These are phyloP conservation scores for Phaffia tasmanica DNA, from an alignment of 768 basidiomycete genomes.

Conservation along the genomic window DNA sequence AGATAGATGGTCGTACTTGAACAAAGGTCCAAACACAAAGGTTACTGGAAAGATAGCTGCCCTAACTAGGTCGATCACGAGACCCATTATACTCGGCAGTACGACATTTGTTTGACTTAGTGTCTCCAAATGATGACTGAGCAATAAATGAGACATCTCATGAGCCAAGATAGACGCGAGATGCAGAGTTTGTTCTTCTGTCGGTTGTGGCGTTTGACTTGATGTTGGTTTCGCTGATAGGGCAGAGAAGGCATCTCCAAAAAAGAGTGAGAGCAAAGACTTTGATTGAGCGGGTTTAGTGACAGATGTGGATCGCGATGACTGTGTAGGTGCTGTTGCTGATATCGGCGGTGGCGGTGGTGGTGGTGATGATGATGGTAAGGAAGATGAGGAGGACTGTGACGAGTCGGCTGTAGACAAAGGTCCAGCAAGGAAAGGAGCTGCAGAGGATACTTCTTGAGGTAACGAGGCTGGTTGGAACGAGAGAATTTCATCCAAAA, in stretches of 20 bases:
- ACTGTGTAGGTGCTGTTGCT: constrained; percentile 10
- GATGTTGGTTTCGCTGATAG: neutral
- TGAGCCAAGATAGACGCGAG: constrained; percentile 86
- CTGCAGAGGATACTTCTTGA: neutral
- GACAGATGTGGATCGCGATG: constrained; percentile 10
- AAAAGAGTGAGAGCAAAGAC: neutral
- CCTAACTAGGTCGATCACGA: constrained; percentile 62
- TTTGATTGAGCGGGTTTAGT: neutral
- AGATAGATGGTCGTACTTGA: neutral
- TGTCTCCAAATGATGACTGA: constrained; percentile 84
- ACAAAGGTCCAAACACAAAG: constrained; percentile 45
- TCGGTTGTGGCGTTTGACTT: constrained; percentile 46
- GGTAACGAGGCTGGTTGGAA: constrained; percentile 3
- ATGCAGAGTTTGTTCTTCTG: constrained; percentile 69
- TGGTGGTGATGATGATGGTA: constrained; percentile 40
- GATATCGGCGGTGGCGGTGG: constrained; percentile 32
- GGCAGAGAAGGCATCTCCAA: neutral
- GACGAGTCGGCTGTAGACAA: constrained; percentile 29
- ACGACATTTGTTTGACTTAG: constrained; percentile 75
- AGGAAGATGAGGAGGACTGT: constrained; percentile 15
- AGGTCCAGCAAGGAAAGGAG: constrained; percentile 13
- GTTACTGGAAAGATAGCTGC: constrained; percentile 77
- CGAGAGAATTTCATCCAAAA: constrained; percentile 73
- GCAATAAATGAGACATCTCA: constrained; percentile 80
- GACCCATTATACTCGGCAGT: constrained; percentile 65